Conservation (phyloP, 805 yeast genomes). For the Wickerhamiella kurtzmanii region DNA sequence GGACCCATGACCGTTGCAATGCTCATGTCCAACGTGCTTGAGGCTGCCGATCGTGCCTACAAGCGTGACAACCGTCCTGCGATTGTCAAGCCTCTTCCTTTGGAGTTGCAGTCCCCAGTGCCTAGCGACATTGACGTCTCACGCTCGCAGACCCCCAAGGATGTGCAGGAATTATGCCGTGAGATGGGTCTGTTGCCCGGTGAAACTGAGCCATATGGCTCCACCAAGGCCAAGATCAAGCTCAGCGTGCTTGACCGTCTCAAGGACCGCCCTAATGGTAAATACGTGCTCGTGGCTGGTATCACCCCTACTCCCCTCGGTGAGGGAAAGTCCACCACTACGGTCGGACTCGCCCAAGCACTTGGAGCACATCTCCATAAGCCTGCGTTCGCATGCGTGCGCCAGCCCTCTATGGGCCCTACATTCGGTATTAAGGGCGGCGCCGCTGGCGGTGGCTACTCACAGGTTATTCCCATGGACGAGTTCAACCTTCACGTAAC, state of each 20-base stretch:
- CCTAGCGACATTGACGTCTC: conserved; percentile 89
- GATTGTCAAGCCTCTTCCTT: conserved; percentile 41
- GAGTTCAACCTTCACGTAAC: conserved; percentile 96
- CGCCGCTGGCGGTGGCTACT: conserved; percentile 98
- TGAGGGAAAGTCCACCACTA: conserved; percentile 94
- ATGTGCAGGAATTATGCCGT: conserved; percentile 55
- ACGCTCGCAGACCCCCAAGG: conserved; percentile 76
- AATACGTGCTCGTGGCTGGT: conserved; percentile 87
- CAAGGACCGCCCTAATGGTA: conserved; percentile 50
- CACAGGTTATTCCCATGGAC: conserved; percentile 98
- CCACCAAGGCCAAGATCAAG: conserved; percentile 78
- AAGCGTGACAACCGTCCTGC: conserved; percentile 31
- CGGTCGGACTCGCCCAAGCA: conserved; percentile 94
- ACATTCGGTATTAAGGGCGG: conserved; percentile 98
- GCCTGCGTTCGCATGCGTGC: conserved; percentile 82
- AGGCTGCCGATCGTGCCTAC: conserved; percentile 49
- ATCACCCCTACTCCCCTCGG: conserved; percentile 97
- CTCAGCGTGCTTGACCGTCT: conserved; percentile 60
- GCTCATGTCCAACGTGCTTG: conserved; percentile 71
- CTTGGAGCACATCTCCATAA: conserved; percentile 77
- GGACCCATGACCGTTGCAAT: conserved; percentile 99
- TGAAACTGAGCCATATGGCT: conserved; percentile 82
- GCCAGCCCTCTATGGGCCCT: conserved; percentile 98
- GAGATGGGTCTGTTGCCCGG: conserved; percentile 68
- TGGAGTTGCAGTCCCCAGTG: conserved; percentile 49